Conservation (phyloP, 176 grass and related monocot genomes). For the Dactylis glomerata region DNA sequence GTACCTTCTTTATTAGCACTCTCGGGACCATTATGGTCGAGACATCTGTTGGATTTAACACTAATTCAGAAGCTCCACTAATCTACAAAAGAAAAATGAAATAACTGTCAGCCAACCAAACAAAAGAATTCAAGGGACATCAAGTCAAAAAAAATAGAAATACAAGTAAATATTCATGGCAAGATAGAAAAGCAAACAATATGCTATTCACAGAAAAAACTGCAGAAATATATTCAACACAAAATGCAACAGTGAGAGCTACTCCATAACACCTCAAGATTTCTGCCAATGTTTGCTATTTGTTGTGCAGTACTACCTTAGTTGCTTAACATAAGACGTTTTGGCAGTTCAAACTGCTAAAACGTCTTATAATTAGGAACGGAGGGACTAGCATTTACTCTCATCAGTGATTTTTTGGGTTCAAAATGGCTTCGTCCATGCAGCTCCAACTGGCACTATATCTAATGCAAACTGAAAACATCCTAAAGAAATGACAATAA, state of each 20-base stretch:
- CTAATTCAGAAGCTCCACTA: conserved; percentile 26
- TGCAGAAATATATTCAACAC: background rate
- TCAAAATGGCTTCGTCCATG: background rate
- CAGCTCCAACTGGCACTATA: background rate
- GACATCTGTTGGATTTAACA: conserved; percentile 51
- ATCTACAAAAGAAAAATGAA: conserved; percentile 22
- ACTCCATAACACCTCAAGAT: background rate
- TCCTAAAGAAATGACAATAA: background rate
- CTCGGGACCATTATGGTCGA: conserved; percentile 40
- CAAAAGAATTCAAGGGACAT: conserved; percentile 18
- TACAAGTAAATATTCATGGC: background rate
- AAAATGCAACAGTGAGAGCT: too few species aligned
- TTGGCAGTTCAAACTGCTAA: too few species aligned
- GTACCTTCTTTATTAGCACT: conserved; percentile 50
- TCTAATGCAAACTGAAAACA: conserved; percentile 20
- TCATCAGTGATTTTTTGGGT: background rate
- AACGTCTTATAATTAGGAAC: too few species aligned
- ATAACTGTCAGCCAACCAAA: background rate
- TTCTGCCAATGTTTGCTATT: background rate
- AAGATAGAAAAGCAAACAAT: background rate
- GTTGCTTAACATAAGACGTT: too few species aligned
- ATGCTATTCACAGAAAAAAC: background rate
- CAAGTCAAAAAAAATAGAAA: background rate
- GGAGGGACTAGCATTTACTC: conserved; percentile 1
- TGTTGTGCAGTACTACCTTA: too few species aligned